Base-by-base conservation (phyloP, 345 rosid species). In the Hibiscus tridactylites region DNA sequence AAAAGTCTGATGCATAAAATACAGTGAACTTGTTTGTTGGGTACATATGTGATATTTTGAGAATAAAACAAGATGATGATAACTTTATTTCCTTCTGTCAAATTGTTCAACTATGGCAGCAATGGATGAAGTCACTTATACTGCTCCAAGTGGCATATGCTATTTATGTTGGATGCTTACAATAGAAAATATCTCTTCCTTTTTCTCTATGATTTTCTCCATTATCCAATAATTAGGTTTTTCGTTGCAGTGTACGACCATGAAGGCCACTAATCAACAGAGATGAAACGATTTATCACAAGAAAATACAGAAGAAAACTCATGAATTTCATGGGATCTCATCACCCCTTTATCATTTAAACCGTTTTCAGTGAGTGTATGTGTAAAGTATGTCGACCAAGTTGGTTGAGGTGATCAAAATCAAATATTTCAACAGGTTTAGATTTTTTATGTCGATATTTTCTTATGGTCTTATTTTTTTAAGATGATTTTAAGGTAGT, bases 111-210 rank as follows among this genome's bases (percentile, higher is more conserved):
- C 31, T 21, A 57, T 24, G 42, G 19, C 17, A 29, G 42, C 17
- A 29, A 61, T 61, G 16, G 65, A 3, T 61, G 65, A 29, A 29
- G 65, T 13, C 64, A 60, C 64, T 29, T 5, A 1, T 16, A n/a
- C 70, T 52, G 63, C 50, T 26, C 47, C 64, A 68, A 78, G 84
- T 79, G 84, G 79, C 13, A 70, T 12, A 9, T 29, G 35, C 82
- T 83, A 67, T 76, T 81, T 82, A 79, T 74, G 74, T 72, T 76
- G 82, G 75, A 79, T 82, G 77, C 68, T 82, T 74, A 19, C 42
- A 61, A 59, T 28, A 28, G 2, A 29, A 26, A 4, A 3, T 53
- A 16, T 8, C 31, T 11, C 7, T 15, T 33, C 47, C 44, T 61
- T 5, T 15, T 5, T 4, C 26, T 28, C 17, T 24, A 2, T 29